phyloP scores from a whole-genome alignment of 2,329 filamentous ascomycete genomes.

The Colletotrichum magnum region DNA sequence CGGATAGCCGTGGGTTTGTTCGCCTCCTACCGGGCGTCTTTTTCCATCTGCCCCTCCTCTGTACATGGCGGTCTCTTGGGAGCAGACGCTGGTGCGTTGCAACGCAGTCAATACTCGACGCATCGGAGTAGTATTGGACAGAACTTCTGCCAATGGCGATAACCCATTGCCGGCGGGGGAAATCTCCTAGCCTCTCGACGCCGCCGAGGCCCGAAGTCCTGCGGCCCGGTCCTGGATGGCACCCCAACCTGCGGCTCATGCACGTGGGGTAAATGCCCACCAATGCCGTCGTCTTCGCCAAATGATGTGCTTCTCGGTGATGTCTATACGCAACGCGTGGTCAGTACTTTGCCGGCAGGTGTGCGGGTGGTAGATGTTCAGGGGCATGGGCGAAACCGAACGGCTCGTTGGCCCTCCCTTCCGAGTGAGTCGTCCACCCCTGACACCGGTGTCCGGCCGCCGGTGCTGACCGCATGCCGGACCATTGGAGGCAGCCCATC shows the following conservation, averaged over 20 bases:
- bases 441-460: neutral
- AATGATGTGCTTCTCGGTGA: neutral
- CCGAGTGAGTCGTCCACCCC: neutral
- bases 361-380: neutral
- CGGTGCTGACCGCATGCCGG: slow-evolving; percentile 10
- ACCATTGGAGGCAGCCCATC: neutral
- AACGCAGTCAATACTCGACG: no score
- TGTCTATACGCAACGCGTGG: neutral
- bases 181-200: slow-evolving; percentile 1
- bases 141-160: no score
- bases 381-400: neutral
- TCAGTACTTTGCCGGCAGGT: neutral
- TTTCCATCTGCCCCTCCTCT: no score
- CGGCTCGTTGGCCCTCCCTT: neutral
- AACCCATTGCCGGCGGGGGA: neutral
- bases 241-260: slow-evolving; percentile 16
- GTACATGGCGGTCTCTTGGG: no score
- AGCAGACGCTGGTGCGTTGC: no score
- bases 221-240: slow-evolving; percentile 4
- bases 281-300: neutral
- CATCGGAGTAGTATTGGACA: no score
- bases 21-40: no score
- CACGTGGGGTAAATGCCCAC: slow-evolving; percentile 1
- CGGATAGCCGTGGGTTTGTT: no score
- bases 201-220: neutral